A percentile compares a stretch with the other conserved stretches of the same genome.
Evolutionary conservation across 1,284 basidiomycete genomes (phyloP).

Genomic region (Athelia psychrophila): DNA sequence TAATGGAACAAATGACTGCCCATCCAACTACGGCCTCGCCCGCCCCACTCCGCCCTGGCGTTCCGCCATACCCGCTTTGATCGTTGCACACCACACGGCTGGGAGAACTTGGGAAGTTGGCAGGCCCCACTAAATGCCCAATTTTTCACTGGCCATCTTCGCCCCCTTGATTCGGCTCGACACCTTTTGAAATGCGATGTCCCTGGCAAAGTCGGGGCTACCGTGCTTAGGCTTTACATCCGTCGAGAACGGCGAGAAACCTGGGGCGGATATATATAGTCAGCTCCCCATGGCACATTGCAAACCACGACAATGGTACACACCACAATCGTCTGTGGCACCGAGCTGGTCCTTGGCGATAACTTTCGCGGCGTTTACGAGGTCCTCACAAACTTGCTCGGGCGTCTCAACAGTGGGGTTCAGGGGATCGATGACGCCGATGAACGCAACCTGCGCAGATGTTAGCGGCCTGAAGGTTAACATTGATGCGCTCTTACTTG

Average conservation of each 20-base stretch:
- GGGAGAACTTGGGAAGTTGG: too few relatives aligned
- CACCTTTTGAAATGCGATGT: constrained; percentile 18
- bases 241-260: constrained; percentile 19
- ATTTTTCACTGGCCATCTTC: constrained; percentile 13
- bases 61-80: too few relatives aligned
- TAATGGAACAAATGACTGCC: too few relatives aligned
- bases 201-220: constrained; percentile 14
- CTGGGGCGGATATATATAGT: background rate
- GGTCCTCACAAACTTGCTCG: constrained; percentile 10
- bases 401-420: constrained; percentile 16
- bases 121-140: constrained; percentile 7
- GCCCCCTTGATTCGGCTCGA: constrained; percentile 15
- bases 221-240: constrained; percentile 16
- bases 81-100: too few relatives aligned
- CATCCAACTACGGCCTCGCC: too few relatives aligned
- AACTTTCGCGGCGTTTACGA: constrained; percentile 15
- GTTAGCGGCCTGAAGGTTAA: background rate
- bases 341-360: constrained; percentile 17
- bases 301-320: too few relatives aligned
- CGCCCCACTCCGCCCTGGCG: too few relatives aligned
- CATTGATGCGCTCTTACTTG: constrained; percentile 3
- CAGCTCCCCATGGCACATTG: too few relatives aligned
- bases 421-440: constrained; percentile 16
- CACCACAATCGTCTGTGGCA: constrained; percentile 19
- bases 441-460: constrained; percentile 13